A percentile compares a stretch with the other conserved stretches of the same genome.
Evolutionary conservation across 768 basidiomycete genomes (phyloP).

Genomic region (Mycena pura): DNA sequence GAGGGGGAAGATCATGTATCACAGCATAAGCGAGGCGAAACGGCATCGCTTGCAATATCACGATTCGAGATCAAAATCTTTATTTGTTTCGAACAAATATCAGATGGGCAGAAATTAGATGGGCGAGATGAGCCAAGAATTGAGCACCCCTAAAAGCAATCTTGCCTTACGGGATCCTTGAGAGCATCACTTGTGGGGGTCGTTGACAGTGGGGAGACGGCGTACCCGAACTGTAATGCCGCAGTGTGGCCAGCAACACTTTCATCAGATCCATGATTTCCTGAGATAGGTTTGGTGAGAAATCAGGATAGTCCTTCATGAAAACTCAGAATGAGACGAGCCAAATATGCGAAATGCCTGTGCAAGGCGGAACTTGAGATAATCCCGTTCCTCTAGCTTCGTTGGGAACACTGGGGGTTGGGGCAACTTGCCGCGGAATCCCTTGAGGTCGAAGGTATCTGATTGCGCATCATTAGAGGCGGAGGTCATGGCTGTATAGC

Average conservation of each 20-base stretch:
- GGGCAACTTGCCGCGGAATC: slow-evolving; percentile 18
- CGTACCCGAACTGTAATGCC: slow-evolving; percentile 53
- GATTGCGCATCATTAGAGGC: no score
- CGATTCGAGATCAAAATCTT: no score
- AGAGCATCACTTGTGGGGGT: not conserved
- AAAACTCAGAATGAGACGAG: slow-evolving; percentile 25
- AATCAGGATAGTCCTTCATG: not conserved
- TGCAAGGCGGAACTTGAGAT: slow-evolving; percentile 51
- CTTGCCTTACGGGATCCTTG: slow-evolving; percentile 43
- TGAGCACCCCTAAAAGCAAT: no score
- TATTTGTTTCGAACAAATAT: no score
- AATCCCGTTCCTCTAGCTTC: slow-evolving; percentile 47
- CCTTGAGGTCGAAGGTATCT: no score
- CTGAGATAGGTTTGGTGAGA: not conserved
- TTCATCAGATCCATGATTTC: slow-evolving; percentile 52
- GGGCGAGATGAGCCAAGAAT: no score
- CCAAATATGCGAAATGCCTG: slow-evolving; percentile 55
- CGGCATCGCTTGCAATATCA: no score
- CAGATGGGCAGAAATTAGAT: no score
- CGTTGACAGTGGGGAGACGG: not conserved
- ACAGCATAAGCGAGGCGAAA: no score
- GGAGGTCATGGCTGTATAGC: no score
- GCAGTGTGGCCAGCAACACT: slow-evolving; percentile 58
- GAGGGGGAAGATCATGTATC: no score
- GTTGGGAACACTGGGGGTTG: slow-evolving; percentile 41